Base-by-base conservation (phyloP, 176 grass and related monocot genomes). In the Hsuehochloa calcarea region DNA sequence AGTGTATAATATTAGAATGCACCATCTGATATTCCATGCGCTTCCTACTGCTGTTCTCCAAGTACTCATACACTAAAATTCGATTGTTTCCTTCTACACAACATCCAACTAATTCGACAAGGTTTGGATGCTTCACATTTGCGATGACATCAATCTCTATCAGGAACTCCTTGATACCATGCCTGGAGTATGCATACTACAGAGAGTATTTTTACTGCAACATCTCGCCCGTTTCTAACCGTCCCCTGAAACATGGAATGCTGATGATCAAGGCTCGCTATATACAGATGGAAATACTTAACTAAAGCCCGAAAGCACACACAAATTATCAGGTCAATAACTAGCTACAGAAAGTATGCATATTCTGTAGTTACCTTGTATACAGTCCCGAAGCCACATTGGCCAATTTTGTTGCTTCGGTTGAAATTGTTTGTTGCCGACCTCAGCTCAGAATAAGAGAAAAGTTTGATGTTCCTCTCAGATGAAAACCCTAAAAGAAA, bases 401-500 rank as follows among this genome's bases (percentile, higher is more conserved):
- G 49, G 8, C 80, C 86, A 23, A 88, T 49, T 19, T 65, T 71
- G 47, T 64, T 78, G 34, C 4, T 80, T 29, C 50, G 73, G 43
- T 71, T 29, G 68, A 88, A 88, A 44, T 78, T 88, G 58, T 78
- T 29, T 17, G 72, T 88, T 4, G 86, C 86, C n/a, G 79, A 75
- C 70, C 74, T 71, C 66, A 88, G 51, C 25, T 84, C 86, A 14
- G 49, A 13, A 9, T 88, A 84, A 4, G 86, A 84, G 72, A 83
- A 88, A 47, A 83, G 27, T 25, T 41, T 83, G 44, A 86, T 49
- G 0, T 86, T 86, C 84, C 71, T 86, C 34, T 37, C 35, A 37
- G 62, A 62, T 60, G 61, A 35, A 39, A 72, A 8, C 4, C 64
- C 67, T 63, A 31, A 44, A 46, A 22, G 54, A 52, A 19, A 19